Base-by-base conservation (phyloP, 257 asterid genomes). In the Solanum lycopersicoides region DNA sequence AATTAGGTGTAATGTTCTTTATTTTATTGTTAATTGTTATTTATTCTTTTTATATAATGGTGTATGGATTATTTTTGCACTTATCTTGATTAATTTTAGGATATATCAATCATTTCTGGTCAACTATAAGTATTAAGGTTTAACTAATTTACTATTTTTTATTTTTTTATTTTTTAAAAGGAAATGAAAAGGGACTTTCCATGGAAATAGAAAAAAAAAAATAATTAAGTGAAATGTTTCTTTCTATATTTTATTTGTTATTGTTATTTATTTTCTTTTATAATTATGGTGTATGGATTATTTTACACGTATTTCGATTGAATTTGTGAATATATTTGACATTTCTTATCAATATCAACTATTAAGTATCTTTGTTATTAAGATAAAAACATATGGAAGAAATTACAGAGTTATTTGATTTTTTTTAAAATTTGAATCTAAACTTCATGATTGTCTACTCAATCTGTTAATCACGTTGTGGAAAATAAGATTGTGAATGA, bases 301-400 rank as follows among this genome's bases (percentile, higher is more conserved):
- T 56, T 56, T 56, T 18, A 20, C 25, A 20, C n/a, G 0, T 56
- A 20, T 20, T 2, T 20, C 10, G 8, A 56, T 56, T 56, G 7
- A 56, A 7, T 8, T 56, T 56, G 0, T 20, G 25, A 12, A 0
- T 56, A 0, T 56, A 56, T 56, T 11, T 56, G 25, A 20, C 25
- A 56, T 56, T 20, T 20, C 5, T 0, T 56, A 18, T 0, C 66
- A 3, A 56, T n/a, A 20, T 7, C 25, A 56, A 20, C 0, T 56
- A 56, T 7, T 56, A 53, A 53, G 60, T 53, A 56, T 20, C 5
- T 1, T 0, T 56, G 1, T 56, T 18, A 7, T 1, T 56, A 56
- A 50, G 60, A 50, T 3, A 6, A 15, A 50, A 20, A 50, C 9
- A 5, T 14, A 1, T 7, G 10, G 0, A 37, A 37, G 39, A 41